Evolutionary conservation across 1,139 yeast species (phyloP).

Genomic region (Suhomyces taliae): DNA sequence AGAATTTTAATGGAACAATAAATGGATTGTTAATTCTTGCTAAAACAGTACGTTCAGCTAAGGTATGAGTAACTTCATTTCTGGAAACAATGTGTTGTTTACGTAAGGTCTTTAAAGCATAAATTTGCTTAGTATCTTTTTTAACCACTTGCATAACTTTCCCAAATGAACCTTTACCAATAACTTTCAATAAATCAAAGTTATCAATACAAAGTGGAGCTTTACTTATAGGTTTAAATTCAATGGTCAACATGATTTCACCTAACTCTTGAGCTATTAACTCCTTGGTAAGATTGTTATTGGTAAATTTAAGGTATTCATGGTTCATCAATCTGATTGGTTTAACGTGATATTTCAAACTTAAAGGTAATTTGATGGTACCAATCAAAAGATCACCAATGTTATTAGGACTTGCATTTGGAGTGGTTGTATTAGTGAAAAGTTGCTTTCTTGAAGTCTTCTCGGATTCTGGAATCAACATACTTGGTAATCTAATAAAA

Average conservation of each 20-base stretch:
- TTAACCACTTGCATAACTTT: constrained; percentile 98
- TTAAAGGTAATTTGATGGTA: constrained; percentile 44
- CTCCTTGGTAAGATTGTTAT: constrained; percentile 25
- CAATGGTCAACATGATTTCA: constrained; percentile 68
- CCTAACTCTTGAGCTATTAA: constrained; percentile 39
- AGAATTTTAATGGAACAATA: constrained; percentile 94
- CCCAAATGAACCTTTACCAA: constrained; percentile 97
- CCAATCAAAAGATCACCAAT: constrained; percentile 47
- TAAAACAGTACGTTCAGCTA: constrained; percentile 92
- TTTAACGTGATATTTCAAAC: constrained; percentile 37
- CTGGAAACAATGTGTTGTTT: constrained; percentile 93
- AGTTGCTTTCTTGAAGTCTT: constrained; percentile 30
- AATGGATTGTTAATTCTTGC: constrained; percentile 96
- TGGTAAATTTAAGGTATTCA: constrained; percentile 46
- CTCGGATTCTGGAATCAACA: constrained; percentile 52
- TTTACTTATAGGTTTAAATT: constrained; percentile 69
- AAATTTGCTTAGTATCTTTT: constrained; percentile 89
- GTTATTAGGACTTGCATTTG: constrained; percentile 15
- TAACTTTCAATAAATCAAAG: constrained; percentile 88
- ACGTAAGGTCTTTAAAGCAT: constrained; percentile 89
- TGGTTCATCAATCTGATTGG: constrained; percentile 46
- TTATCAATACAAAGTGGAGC: constrained; percentile 78
- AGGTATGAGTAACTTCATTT: constrained; percentile 92
- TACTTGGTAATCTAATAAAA: constrained; percentile 73
- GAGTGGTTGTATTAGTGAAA: constrained; percentile 21